A percentile compares a stretch with the other conserved stretches of the same genome.
phyloP scores from a whole-genome alignment of 129 eudicot genomes.

The Calendula officinalis region DNA sequence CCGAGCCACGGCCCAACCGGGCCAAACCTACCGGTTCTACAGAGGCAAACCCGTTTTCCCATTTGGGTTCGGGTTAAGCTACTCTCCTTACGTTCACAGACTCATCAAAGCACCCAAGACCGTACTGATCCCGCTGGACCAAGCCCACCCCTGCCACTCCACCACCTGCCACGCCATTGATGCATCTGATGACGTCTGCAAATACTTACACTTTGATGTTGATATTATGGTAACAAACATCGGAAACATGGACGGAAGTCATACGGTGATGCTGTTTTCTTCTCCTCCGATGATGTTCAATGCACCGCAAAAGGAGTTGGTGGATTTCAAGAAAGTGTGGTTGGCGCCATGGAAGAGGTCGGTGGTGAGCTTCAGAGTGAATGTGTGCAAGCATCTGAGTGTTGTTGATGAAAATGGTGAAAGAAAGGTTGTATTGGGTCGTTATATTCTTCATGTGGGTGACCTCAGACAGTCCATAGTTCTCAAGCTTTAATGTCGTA shows the following conservation, averaged over 20 bases:
- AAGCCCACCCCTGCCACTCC: slow-evolving; percentile 8
- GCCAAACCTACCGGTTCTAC: slow-evolving; percentile 46
- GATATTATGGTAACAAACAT: slow-evolving; percentile 27
- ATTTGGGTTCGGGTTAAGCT: slow-evolving; percentile 53
- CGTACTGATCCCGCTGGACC: slow-evolving; percentile 4
- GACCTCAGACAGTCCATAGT: slow-evolving; percentile 17
- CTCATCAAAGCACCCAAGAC: slow-evolving; percentile 32
- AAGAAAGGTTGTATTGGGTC: slow-evolving; percentile 25
- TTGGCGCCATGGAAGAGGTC: not conserved
- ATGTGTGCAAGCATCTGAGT: slow-evolving; percentile 31
- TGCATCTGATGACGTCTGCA: slow-evolving; percentile 25
- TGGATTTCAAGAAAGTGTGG: slow-evolving; percentile 38
- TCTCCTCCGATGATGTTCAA: slow-evolving; percentile 29
- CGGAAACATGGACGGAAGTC: slow-evolving; percentile 37
- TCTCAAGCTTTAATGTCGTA: slow-evolving; percentile 13
- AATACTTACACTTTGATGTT: slow-evolving; percentile 17
- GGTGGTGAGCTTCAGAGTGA: slow-evolving; percentile 18
- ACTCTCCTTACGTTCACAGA: slow-evolving; percentile 24
- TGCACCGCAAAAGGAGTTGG: slow-evolving; percentile 23
- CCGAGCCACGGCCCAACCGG: slow-evolving; percentile 32
- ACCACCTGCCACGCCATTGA: slow-evolving; percentile 22
- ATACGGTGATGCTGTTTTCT: slow-evolving; percentile 33
- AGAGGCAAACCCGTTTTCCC: slow-evolving; percentile 25
- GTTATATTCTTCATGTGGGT: slow-evolving; percentile 27
- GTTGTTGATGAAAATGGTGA: slow-evolving; percentile 34